A percentile compares a stretch with the other conserved stretches of the same genome.
Evolutionary conservation across 2,329 filamentous ascomycete species (phyloP).

Genomic region (Chaetothyriales sp.): DNA sequence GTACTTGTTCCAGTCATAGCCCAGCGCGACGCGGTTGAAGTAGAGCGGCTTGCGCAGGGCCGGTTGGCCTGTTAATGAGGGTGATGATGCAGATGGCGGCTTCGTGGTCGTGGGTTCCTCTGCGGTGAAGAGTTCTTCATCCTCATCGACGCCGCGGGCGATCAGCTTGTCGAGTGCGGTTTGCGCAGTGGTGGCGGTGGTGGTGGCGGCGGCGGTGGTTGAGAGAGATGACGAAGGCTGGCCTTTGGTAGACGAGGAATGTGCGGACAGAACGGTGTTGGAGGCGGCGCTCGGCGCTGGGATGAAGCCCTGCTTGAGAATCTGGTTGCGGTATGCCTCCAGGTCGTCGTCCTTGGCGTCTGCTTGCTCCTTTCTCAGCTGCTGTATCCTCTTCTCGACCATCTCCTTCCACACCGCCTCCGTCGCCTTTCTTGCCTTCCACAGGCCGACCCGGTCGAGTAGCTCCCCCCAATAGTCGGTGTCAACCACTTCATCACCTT

Average conservation of each 20-base stretch:
- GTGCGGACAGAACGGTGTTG: conserved; percentile 22
- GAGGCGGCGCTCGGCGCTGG: conserved; percentile 34
- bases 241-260: conserved; percentile 12
- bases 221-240: conserved; percentile 7
- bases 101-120: conserved; percentile 62
- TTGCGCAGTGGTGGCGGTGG: conserved; percentile 25
- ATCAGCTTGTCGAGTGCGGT: conserved; percentile 90
- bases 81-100: conserved; percentile 37
- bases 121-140: conserved; percentile 86
- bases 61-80: conserved; percentile 53
- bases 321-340: conserved; percentile 44
- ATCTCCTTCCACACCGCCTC: conserved; percentile 64
- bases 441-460: conserved; percentile 66
- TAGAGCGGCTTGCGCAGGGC: conserved; percentile 84
- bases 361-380: conserved; percentile 50
- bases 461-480: conserved; percentile 96
- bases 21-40: conserved; percentile 97
- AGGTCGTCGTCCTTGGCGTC: conserved; percentile 47
- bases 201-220: no score
- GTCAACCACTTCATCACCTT: conserved; percentile 82
- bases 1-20: conserved; percentile 99
- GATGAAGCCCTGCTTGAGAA: conserved; percentile 52
- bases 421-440: conserved; percentile 81
- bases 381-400: conserved; percentile 50
- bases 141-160: conserved; percentile 75